A percentile compares a stretch with the other conserved stretches of the same genome.
Evolutionary conservation across 805 yeast species (phyloP).

Genomic region (Myxozyma lipomycoides): DNA sequence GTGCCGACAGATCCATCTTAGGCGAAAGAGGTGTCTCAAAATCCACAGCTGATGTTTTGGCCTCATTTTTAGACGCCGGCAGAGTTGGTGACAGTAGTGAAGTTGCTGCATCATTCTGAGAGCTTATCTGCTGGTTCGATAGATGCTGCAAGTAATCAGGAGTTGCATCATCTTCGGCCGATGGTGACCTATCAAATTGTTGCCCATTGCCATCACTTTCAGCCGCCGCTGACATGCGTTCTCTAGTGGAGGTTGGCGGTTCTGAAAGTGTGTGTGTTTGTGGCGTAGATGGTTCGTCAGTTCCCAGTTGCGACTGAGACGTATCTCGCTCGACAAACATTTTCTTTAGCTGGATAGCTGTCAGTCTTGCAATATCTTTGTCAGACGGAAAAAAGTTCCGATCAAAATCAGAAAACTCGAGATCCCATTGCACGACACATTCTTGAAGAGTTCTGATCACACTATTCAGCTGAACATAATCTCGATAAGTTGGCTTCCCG

Average conservation of each 20-base stretch:
- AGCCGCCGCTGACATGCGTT: constrained; percentile 21
- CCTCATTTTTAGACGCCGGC: constrained; percentile 7
- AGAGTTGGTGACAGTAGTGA: constrained; percentile 21
- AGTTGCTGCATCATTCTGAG: not conserved
- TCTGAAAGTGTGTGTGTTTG: constrained; percentile 4
- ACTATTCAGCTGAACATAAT: constrained; percentile 65
- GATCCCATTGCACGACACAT: constrained; percentile 81
- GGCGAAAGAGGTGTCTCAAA: no score
- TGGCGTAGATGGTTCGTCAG: constrained; percentile 12
- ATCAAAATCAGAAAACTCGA: constrained; percentile 76
- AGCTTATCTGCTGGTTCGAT: not conserved
- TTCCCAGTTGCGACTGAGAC: constrained; percentile 21
- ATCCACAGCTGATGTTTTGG: not conserved
- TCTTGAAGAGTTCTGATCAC: constrained; percentile 71
- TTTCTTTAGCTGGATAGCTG: constrained; percentile 79
- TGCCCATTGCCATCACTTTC: not conserved
- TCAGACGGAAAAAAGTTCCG: constrained; percentile 79
- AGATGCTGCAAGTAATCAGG: not conserved
- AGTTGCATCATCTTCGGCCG: not conserved
- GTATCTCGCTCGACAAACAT: constrained; percentile 52
- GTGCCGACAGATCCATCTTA: not conserved
- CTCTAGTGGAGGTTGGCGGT: constrained; percentile 13
- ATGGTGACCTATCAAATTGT: no score
- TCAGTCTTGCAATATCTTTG: constrained; percentile 83
- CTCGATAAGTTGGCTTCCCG: constrained; percentile 53